Evolutionary conservation across 2,329 filamentous ascomycete species (phyloP).

Genomic region (Hymenoscyphus scutula): DNA sequence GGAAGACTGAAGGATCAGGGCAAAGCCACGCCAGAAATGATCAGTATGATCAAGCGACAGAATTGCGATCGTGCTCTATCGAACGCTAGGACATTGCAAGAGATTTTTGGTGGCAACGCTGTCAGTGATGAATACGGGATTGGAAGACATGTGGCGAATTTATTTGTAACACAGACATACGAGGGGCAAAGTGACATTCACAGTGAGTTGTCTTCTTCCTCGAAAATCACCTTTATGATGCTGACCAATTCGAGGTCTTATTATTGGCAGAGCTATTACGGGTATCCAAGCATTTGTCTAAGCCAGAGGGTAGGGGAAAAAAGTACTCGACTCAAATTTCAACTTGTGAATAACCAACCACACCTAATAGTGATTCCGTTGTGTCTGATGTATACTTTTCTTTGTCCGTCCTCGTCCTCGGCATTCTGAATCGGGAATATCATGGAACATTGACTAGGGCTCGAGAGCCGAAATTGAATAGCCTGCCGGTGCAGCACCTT

Average conservation of each 20-base stretch:
- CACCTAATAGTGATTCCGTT: background rate
- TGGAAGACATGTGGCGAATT: conserved; percentile 88
- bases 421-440: background rate
- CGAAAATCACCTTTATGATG: conserved; percentile 8
- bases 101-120: conserved; percentile 97
- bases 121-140: conserved; percentile 96
- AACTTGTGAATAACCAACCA: background rate
- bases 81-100: conserved; percentile 79
- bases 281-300: conserved; percentile 78
- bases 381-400: background rate
- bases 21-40: conserved; percentile 90
- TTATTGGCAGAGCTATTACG: conserved; percentile 66
- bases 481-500: background rate
- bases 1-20: conserved; percentile 90
- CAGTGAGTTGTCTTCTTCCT: conserved; percentile 28
- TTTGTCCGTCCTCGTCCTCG: conserved; percentile 7
- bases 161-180: conserved; percentile 97
- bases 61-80: conserved; percentile 89
- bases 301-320: background rate
- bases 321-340: background rate
- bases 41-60: conserved; percentile 92
- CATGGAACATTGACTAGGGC: background rate
- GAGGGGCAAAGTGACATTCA: conserved; percentile 99
- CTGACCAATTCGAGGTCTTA: conserved; percentile 55
- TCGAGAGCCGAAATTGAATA: background rate